Evolutionary conservation across 1,284 basidiomycete species (phyloP).

Genomic region (Cryptococcus hybrid): DNA sequence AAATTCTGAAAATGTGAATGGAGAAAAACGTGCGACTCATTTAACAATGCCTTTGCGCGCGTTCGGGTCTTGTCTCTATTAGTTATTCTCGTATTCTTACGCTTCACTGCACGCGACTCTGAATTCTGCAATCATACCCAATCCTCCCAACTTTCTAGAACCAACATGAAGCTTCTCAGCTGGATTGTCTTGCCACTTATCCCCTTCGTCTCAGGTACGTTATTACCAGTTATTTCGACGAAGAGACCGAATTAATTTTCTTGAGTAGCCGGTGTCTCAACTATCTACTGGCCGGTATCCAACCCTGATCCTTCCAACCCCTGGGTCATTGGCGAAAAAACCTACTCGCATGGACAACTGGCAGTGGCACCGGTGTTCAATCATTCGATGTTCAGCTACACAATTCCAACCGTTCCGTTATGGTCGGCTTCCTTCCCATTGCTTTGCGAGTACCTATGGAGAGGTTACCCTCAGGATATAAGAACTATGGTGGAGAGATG

Average conservation of each 20-base stretch:
- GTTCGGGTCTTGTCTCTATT: no score
- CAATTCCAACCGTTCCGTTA: conserved; percentile 42
- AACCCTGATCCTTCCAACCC: conserved; percentile 32
- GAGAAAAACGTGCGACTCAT: no score
- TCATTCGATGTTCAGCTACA: conserved; percentile 50
- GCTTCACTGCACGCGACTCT: no score
- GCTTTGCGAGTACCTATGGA: conserved; percentile 44
- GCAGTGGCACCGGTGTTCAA: conserved; percentile 43
- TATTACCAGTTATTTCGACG: background rate
- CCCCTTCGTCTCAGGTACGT: conserved; percentile 1
- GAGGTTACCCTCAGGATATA: conserved; percentile 28
- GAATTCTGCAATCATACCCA: no score
- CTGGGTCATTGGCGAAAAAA: conserved; percentile 47
- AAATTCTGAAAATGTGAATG: no score
- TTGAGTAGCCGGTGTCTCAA: conserved; percentile 20
- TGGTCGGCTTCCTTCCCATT: conserved; percentile 44
- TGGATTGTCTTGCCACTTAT: conserved; percentile 17
- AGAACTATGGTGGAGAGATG: conserved; percentile 46
- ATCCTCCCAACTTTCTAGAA: no score
- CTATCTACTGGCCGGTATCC: conserved; percentile 48
- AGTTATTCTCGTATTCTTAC: no score
- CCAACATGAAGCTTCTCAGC: conserved; percentile 30
- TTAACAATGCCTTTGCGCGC: no score
- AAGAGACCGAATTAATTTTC: background rate
- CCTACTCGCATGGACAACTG: conserved; percentile 43